Conservation (phyloP, 2,329 filamentous ascomycete genomes). For the Xylaria sp. region DNA sequence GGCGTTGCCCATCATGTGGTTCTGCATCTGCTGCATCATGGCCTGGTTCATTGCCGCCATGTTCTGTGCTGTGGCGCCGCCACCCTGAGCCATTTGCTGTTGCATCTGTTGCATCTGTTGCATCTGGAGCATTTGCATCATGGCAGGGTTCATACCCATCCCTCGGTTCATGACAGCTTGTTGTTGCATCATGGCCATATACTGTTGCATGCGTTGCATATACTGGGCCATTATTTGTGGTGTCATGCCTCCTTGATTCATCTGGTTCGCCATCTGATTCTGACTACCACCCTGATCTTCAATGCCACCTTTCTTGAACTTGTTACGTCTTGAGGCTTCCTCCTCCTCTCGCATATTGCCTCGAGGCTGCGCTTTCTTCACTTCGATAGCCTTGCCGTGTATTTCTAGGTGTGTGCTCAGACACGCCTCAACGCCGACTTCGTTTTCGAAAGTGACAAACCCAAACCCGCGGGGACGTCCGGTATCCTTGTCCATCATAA, state of each 20-base stretch:
- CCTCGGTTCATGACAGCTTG: slow-evolving; percentile 84
- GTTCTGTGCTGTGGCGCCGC: slow-evolving; percentile 44
- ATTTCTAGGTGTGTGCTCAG: slow-evolving; percentile 86
- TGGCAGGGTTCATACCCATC: slow-evolving; percentile 74
- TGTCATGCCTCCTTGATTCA: slow-evolving; percentile 68
- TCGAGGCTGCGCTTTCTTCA: slow-evolving; percentile 95
- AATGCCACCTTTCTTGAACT: slow-evolving; percentile 62
- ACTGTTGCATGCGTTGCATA: slow-evolving; percentile 98
- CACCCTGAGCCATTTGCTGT: slow-evolving; percentile 50
- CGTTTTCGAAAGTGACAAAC: slow-evolving; percentile 97
- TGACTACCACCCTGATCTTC: slow-evolving; percentile 44
- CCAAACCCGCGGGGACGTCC: slow-evolving; percentile 95
- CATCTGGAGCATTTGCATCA: slow-evolving; percentile 80
- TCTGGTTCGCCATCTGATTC: slow-evolving; percentile 40
- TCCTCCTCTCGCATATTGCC: slow-evolving; percentile 94
- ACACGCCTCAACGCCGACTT: slow-evolving; percentile 91
- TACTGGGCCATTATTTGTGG: slow-evolving; percentile 98
- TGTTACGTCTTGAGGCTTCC: slow-evolving; percentile 66
- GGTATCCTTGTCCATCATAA: slow-evolving; percentile 99
- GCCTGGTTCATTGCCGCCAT: slow-evolving; percentile 55
- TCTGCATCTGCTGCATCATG: slow-evolving; percentile 64
- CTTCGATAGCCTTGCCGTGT: slow-evolving; percentile 93
- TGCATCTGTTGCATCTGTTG: slow-evolving; percentile 74
- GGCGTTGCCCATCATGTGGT: slow-evolving; percentile 44
- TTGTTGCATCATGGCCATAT: slow-evolving; percentile 93